A percentile compares a stretch with the other conserved stretches of the same genome.
Evolutionary conservation across 345 rosid species (phyloP).

Genomic region (Brassica napus): DNA sequence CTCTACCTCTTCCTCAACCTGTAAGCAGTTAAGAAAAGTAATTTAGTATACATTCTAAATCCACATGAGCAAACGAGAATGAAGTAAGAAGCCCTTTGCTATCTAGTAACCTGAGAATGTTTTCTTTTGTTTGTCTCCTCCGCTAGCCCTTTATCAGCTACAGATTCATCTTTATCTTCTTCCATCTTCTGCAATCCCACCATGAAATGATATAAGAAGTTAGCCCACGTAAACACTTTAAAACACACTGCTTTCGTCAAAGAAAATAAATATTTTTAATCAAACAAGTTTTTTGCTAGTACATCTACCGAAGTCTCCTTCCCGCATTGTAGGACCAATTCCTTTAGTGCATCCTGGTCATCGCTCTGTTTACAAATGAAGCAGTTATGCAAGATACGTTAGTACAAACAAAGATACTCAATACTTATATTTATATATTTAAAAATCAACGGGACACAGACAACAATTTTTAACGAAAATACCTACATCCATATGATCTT

Average conservation of each 20-base stretch:
- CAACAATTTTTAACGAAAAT: too few relatives aligned
- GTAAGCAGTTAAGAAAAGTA: slow-evolving; percentile 4
- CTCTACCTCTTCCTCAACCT: slow-evolving; percentile 11
- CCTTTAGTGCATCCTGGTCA: slow-evolving; percentile 75
- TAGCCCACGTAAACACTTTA: background rate
- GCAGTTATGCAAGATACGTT: background rate
- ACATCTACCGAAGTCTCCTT: slow-evolving; percentile 42
- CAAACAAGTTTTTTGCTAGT: slow-evolving; percentile 3
- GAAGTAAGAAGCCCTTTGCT: background rate
- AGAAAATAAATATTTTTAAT: background rate
- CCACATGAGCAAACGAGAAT: slow-evolving; percentile 11
- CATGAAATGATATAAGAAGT: slow-evolving; percentile 15
- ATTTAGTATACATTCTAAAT: background rate
- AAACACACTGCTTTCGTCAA: background rate
- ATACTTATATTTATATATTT: background rate
- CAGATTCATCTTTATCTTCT: slow-evolving; percentile 32
- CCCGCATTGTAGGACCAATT: slow-evolving; percentile 42
- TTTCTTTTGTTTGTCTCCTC: slow-evolving; percentile 38
- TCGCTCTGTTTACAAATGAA: slow-evolving; percentile 43
- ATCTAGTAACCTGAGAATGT: slow-evolving; percentile 34
- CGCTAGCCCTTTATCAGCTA: slow-evolving; percentile 1
- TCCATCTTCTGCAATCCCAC: slow-evolving; percentile 31
- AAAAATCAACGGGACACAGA: background rate
- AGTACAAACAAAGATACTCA: slow-evolving; percentile 6
- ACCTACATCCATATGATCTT: too few relatives aligned